These are phyloP conservation scores for Cystoisospora suis DNA, from an alignment of 169 alveolate genomes.

Conservation along the genomic window DNA sequence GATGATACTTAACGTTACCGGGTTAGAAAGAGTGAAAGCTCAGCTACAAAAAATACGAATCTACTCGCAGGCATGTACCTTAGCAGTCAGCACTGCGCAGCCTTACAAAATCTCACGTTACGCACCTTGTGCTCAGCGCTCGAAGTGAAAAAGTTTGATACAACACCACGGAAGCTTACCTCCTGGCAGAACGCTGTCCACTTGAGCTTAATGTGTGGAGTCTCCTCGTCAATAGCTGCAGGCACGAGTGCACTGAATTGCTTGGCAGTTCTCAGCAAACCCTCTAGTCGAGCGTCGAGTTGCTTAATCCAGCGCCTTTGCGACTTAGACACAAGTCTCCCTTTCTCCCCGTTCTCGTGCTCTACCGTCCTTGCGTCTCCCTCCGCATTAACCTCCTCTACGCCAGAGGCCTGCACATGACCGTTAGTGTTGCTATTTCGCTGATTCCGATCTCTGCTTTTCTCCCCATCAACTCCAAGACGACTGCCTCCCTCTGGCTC, in stretches of 20 bases:
- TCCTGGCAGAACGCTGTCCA: slow-evolving; percentile 40
- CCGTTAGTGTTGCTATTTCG: too few relatives aligned
- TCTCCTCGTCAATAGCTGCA: slow-evolving; percentile 19
- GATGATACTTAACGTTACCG: too few relatives aligned
- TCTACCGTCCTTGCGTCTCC: slow-evolving; percentile 8
- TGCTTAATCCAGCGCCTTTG: slow-evolving; percentile 25
- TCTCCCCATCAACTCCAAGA: not conserved
- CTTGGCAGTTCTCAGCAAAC: not conserved
- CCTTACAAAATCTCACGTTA: not conserved
- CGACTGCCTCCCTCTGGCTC: not conserved
- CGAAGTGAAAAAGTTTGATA: not conserved
- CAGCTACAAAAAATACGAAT: not conserved
- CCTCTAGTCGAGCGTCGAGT: not conserved
- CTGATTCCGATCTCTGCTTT: not conserved
- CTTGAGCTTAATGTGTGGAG: slow-evolving; percentile 12
- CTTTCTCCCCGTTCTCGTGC: not conserved
- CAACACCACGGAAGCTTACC: not conserved
- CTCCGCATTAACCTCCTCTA: not conserved
- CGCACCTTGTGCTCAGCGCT: too few relatives aligned
- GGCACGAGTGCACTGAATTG: not conserved
- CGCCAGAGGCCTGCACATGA: too few relatives aligned
- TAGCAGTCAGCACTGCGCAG: not conserved
- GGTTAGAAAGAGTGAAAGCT: not conserved
- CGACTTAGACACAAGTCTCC: not conserved
- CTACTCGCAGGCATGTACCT: not conserved